phyloP scores from a whole-genome alignment of 306 rosid species.

The Quillaja saponaria region DNA sequence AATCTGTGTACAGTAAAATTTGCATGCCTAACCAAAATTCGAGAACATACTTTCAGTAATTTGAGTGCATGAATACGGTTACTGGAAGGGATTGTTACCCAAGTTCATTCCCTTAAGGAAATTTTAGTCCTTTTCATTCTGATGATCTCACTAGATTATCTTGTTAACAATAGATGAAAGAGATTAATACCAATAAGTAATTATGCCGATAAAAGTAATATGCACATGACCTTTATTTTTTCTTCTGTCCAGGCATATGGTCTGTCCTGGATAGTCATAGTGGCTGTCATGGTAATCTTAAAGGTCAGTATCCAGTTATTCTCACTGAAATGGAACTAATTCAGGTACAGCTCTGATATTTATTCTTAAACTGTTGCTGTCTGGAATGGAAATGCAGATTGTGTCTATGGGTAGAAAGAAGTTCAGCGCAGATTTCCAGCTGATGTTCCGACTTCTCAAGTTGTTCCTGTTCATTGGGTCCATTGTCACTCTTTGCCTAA shows the following conservation, averaged over 20 bases:
- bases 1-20: no score
- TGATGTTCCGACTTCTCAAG: conserved; percentile 93
- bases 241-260: conserved; percentile 71
- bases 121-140: background rate
- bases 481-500: conserved; percentile 51
- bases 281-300: conserved; percentile 75
- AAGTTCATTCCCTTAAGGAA: no score
- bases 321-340: conserved; percentile 6
- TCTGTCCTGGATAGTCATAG: conserved; percentile 92
- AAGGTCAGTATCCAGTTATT: conserved; percentile 58
- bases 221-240: conserved; percentile 27
- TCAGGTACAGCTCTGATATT: conserved; percentile 20
- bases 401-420: conserved; percentile 88
- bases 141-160: background rate
- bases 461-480: conserved; percentile 71
- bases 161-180: background rate
- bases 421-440: conserved; percentile 95
- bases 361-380: conserved; percentile 27
- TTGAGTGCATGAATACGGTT: background rate
- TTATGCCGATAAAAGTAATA: background rate
- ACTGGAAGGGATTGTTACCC: no score
- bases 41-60: background rate
- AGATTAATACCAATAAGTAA: background rate
- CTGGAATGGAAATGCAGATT: conserved; percentile 49
- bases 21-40: background rate